Base-by-base conservation (phyloP, 2,329 filamentous ascomycete species). In the Sordariomycetes sp. region DNA sequence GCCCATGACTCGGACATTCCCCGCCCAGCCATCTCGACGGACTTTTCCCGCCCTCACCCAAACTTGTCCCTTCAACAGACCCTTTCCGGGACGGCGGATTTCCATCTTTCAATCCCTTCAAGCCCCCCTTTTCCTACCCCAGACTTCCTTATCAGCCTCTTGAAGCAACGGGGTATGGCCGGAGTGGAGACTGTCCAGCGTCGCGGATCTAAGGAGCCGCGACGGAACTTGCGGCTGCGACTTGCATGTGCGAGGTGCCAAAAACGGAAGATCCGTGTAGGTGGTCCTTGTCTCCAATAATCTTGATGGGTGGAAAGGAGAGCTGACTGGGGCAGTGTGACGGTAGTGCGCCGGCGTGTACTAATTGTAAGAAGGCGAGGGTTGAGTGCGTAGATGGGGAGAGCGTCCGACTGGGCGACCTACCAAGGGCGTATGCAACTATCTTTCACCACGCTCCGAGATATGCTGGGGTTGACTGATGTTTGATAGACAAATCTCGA, bases 181-280 rank as follows among this genome's bases (percentile, higher is more conserved):
- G n/a, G n/a, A n/a, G n/a, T n/a, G n/a, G n/a, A n/a, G n/a, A n/a
- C n/a, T n/a, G n/a, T n/a, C n/a, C 4, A 25, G 23, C 6, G 10
- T 25, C 23, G 23, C 23, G 23, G 23, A 25, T n/a, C n/a, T n/a
- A 25, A 25, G 11, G 39, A 41, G 21, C 37, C 42, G 6, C 42
- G 44, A 29, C 47, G 46, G 8, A 54, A 47, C 20, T 42, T 45
- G 18, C 42, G 53, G 12, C 40, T 53, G 28, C 44, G 50, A 6
- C 42, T 61, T 30, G 47, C 53, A 1, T 51, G 50, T 42, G 43
- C 46, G 14, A 48, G 57, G 5, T 71, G 67, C 36, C 66, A 71
- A 39, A 52, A 62, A 27, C 55, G 67, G 18, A 71, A 71, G 48
- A 70, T 70, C 44, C 58, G 58, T 30, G 64, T 64, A 50, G 17